A percentile compares a stretch with the other conserved stretches of the same genome.
These are phyloP conservation scores for Alternaria consortialis DNA, from an alignment of 2,329 filamentous ascomycete species.

Conservation along the genomic window DNA sequence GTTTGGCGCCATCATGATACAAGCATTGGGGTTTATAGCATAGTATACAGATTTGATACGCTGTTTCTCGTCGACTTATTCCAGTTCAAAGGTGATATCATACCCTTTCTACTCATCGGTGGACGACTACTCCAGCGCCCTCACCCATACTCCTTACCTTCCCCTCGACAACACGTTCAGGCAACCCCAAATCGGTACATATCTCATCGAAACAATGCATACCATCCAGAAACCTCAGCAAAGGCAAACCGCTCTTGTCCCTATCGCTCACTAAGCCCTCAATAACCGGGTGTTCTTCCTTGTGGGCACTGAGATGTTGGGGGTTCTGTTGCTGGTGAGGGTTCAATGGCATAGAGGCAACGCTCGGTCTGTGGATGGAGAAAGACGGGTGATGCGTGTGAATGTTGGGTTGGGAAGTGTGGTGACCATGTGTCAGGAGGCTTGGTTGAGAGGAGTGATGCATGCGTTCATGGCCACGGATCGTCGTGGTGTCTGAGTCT, in stretches of 20 bases:
- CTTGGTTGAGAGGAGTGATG: constrained; percentile 13
- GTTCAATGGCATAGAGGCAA: constrained; percentile 23
- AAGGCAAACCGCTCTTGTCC: constrained; percentile 47
- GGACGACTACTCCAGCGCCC: constrained; percentile 41
- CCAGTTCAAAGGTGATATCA: background rate
- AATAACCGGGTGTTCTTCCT: constrained; percentile 24
- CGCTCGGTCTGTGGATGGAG: constrained; percentile 30
- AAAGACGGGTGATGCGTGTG: constrained; percentile 27
- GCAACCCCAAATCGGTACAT: constrained; percentile 76
- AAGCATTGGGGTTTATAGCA: background rate
- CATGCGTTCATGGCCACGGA: constrained; percentile 23
- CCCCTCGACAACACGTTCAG: constrained; percentile 74
- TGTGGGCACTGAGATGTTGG: constrained; percentile 13
- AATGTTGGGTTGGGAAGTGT: constrained; percentile 15
- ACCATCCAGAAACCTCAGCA: constrained; percentile 77
- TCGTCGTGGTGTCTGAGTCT: constrained; percentile 32
- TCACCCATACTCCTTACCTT: constrained; percentile 63
- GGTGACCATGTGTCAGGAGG: constrained; percentile 7
- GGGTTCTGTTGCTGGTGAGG: constrained; percentile 3
- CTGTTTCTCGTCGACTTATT: background rate
- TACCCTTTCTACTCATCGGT: constrained; percentile 20
- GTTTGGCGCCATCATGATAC: background rate
- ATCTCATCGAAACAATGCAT: constrained; percentile 83
- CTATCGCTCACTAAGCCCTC: constrained; percentile 25
- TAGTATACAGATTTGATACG: background rate